Base-by-base conservation (phyloP, 257 asterid genomes). In the Galeopsis tetrahit region DNA sequence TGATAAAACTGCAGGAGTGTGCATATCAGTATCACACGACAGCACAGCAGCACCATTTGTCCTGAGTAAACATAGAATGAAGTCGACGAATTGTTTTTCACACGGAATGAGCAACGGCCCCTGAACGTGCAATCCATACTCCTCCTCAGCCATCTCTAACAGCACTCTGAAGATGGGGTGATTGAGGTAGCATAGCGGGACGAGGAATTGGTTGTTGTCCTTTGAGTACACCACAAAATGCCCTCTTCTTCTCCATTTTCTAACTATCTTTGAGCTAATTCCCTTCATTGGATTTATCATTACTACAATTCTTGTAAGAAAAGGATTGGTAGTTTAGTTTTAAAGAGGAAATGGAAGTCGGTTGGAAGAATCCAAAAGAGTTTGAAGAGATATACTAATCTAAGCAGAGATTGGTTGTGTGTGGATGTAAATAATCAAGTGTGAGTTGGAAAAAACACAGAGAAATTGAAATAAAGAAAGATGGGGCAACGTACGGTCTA, bases 131-230 rank as follows among this genome's bases (percentile, higher is more conserved):
- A 63, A 65, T 6, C 90, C 85, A 33, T 84, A 82, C 74, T 87
- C 88, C 60, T 84, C 89, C 66, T 87, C 85, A 28, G 88, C 90
- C 90, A 87, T 87, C 72, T 85, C 85, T 14, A 85, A 17, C 62
- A 87, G 49, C 64, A 87, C 90, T 68, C 80, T 73, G 78, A 87
- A 79, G 51, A 85, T 85, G 1, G 92, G 89, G 68, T 82, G 86
- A 32, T 87, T 78, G 43, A 85, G 71, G 71, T 72, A 83, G 10
- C 80, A 71, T 11, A 82, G 55, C 2, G 90, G 83, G 10, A 85
- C 78, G 4, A 66, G 75, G 48, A 82, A 82, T 17, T 78, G 78
- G 40, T 77, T 70, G 70, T 80, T 80, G 74, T 84, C 89, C 62
- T 75, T 87, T 1, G 89, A 82, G 78, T 84, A 87, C 46, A 85